Base-by-base conservation (phyloP, 495 filamentous ascomycete species). In the Halenospora varia region DNA sequence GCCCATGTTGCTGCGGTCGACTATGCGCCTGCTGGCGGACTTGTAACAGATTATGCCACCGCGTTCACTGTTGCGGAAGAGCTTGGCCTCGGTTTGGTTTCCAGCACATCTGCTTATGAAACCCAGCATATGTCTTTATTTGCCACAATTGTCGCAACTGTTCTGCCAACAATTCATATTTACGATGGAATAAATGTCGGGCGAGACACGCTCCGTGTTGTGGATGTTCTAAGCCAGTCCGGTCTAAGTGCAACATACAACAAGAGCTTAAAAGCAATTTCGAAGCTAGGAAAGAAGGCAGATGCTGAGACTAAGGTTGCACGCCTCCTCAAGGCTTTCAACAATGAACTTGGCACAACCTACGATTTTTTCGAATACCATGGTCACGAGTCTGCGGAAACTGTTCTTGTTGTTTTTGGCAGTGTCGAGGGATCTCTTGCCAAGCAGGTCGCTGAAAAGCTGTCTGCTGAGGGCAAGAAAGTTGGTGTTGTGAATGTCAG, bases 101-200 rank as follows among this genome's bases (percentile, higher is more conserved):
- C 88, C 35, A 96, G 90, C 64, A 83, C 83, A 23, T 97, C 91
- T 23, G 83, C 84, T 23, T 89, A 95, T 61, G 94, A 98, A 71
- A 79, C 87, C 25, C 94, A 98, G 77, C 95, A 98, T 71, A 97
- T 97, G 87, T 81, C 93, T 3, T 76, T 98, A 13, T 84, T 97
- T 65, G 81, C 94, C 9, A 97, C 92, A 1, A 70, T 97, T 13
- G 74, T 96, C 41, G 88, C 94, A 1, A 81, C 79, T 25, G 73
- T 94, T 17, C 67, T 96, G 51, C 94, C 94, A 6, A 89, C 88
- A 0, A 80, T 97, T 23, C 94, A 98, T 70, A 84, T 92, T 56
- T 97, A 94, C 65, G 94, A 98, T 68, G 94, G 94, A 46, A 82
- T 98, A 39, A 85, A 82, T 47, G 87, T 93, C 42, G 88, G 89